Base-by-base conservation (phyloP, 2,329 filamentous ascomycete genomes). In the Zasmidium citrigriseum region DNA sequence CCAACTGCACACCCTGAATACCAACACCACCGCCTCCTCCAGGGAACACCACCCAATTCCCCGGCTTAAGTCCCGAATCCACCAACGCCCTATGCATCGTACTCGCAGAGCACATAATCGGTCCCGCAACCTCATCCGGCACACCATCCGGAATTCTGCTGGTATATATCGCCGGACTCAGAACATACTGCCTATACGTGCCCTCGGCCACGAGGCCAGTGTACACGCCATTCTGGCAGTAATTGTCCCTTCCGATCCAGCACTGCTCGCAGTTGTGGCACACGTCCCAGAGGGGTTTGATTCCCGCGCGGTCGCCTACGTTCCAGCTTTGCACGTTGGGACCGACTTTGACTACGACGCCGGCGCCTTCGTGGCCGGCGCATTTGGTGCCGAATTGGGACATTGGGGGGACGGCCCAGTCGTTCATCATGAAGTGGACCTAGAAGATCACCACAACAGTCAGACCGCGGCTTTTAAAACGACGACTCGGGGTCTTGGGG, bases 181-280 rank as follows among this genome's bases (percentile, higher is more conserved):
- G 75, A 41, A 86, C 72, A 67, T 87, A 87, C 68, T 87, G 82
- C 70, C 85, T 81, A 68, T 85, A 87, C 1, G 82, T 82, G 1
- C 83, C 73, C 38, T 73, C 73, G 50, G 60, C 72, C 49, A 68
- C 69, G 53, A 83, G 72, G 29, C 77, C 83, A 4, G 76, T 83
- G 61, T 75, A 70, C n/a, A 80, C 70, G 11, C 71, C 78, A 22
- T 76, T 73, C 23, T 69, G 59, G 63, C 81, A 83, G 66, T 85
- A 83, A 38, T 79, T 81, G 66, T 86, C 83, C 45, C 78, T 77
- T 20, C 80, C 82, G 4, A 72, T 74, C 68, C 79, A 80, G 72
- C 83, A 85, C 23, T 71, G 63, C 45, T 68, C 66, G 67, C 82
- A 85, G 41, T 73, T 74, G 46, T 79, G 76, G 66, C 82, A 85